Evolutionary conservation across 345 rosid species (phyloP).

Genomic region (Sonneratia alba): DNA sequence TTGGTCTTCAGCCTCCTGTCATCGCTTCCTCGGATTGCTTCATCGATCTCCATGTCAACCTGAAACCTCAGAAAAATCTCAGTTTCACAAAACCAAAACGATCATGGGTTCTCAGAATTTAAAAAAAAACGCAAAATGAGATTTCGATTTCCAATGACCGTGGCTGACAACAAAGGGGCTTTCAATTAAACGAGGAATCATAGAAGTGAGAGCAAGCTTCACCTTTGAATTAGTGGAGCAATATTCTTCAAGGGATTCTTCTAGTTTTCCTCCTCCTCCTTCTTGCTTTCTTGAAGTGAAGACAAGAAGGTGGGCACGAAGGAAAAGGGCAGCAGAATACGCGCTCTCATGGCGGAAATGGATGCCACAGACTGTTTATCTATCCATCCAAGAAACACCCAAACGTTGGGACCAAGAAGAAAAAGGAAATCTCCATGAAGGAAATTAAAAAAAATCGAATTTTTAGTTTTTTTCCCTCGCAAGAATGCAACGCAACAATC

Average conservation of each 20-base stretch:
- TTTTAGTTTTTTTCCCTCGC: neutral
- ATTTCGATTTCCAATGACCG: neutral
- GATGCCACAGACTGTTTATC: slow-evolving; percentile 6
- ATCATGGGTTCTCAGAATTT: neutral
- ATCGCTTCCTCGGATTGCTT: slow-evolving; percentile 71
- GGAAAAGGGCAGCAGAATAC: neutral
- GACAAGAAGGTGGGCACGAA: neutral
- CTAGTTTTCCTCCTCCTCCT: neutral
- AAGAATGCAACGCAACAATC: no score
- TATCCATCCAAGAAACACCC: neutral
- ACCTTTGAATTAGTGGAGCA: neutral
- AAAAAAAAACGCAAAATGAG: neutral
- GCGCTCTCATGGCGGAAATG: neutral
- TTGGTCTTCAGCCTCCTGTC: slow-evolving; percentile 89
- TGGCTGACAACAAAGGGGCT: neutral
- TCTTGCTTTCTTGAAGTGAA: slow-evolving; percentile 1
- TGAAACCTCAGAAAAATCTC: slow-evolving; percentile 1
- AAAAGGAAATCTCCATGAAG: neutral
- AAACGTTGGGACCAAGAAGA: neutral
- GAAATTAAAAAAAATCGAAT: neutral
- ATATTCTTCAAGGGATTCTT: neutral
- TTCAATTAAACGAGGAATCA: neutral
- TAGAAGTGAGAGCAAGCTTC: neutral
- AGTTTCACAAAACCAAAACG: neutral
- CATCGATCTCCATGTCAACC: slow-evolving; percentile 78